Conservation (phyloP, 441 rosid genomes). For the Gossypium trilobum region DNA sequence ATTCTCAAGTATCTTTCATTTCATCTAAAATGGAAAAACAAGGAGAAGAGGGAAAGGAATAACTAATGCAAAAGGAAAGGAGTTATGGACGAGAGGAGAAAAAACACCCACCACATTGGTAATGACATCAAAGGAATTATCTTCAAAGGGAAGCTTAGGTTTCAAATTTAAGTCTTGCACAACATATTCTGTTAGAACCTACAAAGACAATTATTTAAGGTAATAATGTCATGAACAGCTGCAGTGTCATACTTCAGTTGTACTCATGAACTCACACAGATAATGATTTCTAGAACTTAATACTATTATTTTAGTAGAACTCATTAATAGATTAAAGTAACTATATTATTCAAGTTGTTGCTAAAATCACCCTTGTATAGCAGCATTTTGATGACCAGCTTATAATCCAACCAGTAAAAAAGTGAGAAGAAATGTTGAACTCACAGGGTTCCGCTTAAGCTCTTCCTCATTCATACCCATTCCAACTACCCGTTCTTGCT, state of each 20-base stretch:
- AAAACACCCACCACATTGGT: constrained; percentile 66
- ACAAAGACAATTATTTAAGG: constrained; percentile 17
- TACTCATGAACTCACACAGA: background rate
- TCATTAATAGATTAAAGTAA: background rate
- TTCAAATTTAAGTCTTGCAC: constrained; percentile 78
- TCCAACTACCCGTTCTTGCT: constrained; percentile 66
- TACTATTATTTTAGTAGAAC: background rate
- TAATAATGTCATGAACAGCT: background rate
- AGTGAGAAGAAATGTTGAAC: background rate
- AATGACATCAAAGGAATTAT: constrained; percentile 71
- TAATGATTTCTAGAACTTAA: background rate
- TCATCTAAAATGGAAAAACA: background rate
- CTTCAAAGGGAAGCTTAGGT: constrained; percentile 77
- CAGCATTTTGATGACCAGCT: background rate
- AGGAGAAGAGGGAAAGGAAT: background rate
- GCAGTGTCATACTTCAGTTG: background rate
- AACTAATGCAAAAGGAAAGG: background rate
- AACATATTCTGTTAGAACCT: constrained; percentile 70
- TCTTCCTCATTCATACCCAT: constrained; percentile 89
- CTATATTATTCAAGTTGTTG: background rate
- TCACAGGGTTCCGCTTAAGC: constrained; percentile 66
- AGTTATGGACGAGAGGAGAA: constrained; percentile 7
- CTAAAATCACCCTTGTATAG: background rate
- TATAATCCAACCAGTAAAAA: background rate
- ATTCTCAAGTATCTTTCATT: background rate